Base-by-base conservation (phyloP, 2,329 filamentous ascomycete genomes). In the Thelonectria discophora region DNA sequence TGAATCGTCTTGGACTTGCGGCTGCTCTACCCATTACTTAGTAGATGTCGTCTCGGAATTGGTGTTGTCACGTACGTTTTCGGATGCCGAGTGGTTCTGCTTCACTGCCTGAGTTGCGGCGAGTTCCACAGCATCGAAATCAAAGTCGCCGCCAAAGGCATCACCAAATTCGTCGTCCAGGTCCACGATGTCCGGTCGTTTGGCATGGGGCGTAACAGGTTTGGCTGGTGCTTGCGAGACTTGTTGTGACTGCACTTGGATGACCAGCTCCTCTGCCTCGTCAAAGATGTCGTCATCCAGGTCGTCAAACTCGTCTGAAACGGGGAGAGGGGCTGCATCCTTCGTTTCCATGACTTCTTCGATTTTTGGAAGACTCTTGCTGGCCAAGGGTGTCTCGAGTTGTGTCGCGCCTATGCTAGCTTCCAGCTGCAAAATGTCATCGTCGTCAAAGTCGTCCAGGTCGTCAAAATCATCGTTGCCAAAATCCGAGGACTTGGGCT, bases 91-190 rank as follows among this genome's bases (percentile, higher is more conserved):
- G 48, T 65, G 60, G 43, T 63, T 62, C 60, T 73, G 74, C 60
- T 78, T 71, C 39, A 78, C 73, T 67, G 88, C 87, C 79, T 95
- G 89, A 50, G 90, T 92, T 48, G 90, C 90, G 72, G 86, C 87
- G 67, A 89, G 78, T 77, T 93, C 90, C 66, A 88, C 88, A 63
- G 90, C 88, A 69, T 94, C 92, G 72, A 92, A 90, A 76, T 97
- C 93, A 76, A 88, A 83, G 68, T 87, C 93, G 78, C 93, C 91
- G 60, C 86, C 90, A 67, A 85, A 88, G 51, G 74, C 75, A 34
- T 77, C 76, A 20, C 75, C 74, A 68, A 79, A 74, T 24, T 79
- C 76, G 56, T 77, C 73, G 53, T 72, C 68, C 48, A 64, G 58
- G 55, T 70, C 63, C 8, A 48, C 59, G 24, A 50, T 42, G 12